Conservation (phyloP, 2,329 filamentous ascomycete genomes). For the Fusarium chlamydosporum region DNA sequence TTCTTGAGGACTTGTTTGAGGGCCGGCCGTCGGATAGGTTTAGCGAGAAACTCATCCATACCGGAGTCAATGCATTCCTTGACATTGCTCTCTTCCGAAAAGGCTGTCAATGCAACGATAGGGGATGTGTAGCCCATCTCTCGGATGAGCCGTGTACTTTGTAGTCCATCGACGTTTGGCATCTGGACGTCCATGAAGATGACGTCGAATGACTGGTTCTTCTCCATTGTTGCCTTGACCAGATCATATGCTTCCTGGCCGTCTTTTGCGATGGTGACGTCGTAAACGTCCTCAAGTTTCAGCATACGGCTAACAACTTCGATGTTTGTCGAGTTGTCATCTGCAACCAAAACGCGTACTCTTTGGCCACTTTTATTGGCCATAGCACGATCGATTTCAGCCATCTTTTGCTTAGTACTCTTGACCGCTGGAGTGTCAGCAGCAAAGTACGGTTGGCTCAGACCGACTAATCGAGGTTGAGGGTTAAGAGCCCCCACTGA, state of each 20-base stretch:
- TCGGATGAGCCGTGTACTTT: constrained; percentile 87
- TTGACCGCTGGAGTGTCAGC: constrained; percentile 56
- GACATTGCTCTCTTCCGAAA: constrained; percentile 90
- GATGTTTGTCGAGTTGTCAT: constrained; percentile 73
- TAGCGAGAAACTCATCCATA: constrained; percentile 90
- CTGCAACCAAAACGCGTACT: constrained; percentile 87
- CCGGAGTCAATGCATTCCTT: constrained; percentile 89
- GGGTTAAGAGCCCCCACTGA: constrained; percentile 67
- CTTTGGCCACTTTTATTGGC: constrained; percentile 73
- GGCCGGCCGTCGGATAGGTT: constrained; percentile 83
- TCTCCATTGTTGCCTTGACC: constrained; percentile 85
- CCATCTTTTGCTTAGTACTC: constrained; percentile 71
- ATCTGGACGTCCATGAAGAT: constrained; percentile 98
- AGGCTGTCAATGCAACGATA: constrained; percentile 91
- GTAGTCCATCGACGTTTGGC: constrained; percentile 91
- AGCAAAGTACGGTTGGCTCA: constrained; percentile 86
- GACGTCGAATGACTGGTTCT: constrained; percentile 80
- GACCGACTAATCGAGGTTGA: constrained; percentile 83
- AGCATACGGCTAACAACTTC: constrained; percentile 73
- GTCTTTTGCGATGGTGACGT: constrained; percentile 89
- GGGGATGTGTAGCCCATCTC: constrained; percentile 88
- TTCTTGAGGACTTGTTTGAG: constrained; percentile 89
- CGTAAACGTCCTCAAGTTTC: constrained; percentile 84
- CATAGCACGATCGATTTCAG: constrained; percentile 75
- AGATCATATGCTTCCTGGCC: constrained; percentile 89